Percentiles rank a stretch among this genome's conserved stretches.
These are phyloP conservation scores for Cyanophora paradoxa DNA, from an alignment of 78 protist genomes.

Conservation along the genomic window DNA sequence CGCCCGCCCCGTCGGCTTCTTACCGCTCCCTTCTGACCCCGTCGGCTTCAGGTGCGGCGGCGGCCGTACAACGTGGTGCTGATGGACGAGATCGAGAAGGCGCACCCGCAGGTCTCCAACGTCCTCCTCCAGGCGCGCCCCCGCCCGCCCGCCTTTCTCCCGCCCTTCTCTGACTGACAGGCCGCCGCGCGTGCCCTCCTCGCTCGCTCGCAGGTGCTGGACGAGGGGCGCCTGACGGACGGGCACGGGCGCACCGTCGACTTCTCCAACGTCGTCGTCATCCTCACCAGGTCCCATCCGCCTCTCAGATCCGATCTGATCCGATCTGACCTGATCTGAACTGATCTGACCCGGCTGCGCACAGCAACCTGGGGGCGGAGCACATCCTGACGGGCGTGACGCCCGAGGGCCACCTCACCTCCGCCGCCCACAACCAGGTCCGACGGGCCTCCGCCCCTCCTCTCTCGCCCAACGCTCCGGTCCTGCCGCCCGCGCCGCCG, in stretches of 20 bases:
- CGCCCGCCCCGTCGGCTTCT: too few relatives aligned
- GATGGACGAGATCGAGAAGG: conserved; percentile 97
- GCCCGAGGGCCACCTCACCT: background rate
- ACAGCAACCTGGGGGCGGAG: too few relatives aligned
- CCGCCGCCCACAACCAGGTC: background rate
- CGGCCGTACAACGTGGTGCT: conserved; percentile 92
- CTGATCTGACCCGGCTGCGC: too few relatives aligned
- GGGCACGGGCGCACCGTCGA: conserved; percentile 90
- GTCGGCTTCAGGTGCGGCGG: conserved; percentile 61
- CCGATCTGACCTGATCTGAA: too few relatives aligned
- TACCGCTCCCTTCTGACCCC: too few relatives aligned
- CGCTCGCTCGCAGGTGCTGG: conserved; percentile 65
- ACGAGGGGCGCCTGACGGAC: conserved; percentile 97
- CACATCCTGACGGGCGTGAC: background rate
- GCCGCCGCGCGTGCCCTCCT: too few relatives aligned
- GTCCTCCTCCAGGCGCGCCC: conserved; percentile 74
- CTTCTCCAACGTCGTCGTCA: conserved; percentile 79
- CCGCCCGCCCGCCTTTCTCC: background rate
- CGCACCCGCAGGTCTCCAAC: conserved; percentile 84
- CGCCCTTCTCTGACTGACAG: background rate
- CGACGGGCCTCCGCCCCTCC: background rate
- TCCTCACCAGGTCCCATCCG: too few relatives aligned
- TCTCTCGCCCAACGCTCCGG: too few relatives aligned
- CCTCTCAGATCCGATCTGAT: too few relatives aligned
- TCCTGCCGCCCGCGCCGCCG: too few relatives aligned